Base-by-base conservation (phyloP, 805 yeast genomes). In the Zygosaccharomyces bailii region DNA sequence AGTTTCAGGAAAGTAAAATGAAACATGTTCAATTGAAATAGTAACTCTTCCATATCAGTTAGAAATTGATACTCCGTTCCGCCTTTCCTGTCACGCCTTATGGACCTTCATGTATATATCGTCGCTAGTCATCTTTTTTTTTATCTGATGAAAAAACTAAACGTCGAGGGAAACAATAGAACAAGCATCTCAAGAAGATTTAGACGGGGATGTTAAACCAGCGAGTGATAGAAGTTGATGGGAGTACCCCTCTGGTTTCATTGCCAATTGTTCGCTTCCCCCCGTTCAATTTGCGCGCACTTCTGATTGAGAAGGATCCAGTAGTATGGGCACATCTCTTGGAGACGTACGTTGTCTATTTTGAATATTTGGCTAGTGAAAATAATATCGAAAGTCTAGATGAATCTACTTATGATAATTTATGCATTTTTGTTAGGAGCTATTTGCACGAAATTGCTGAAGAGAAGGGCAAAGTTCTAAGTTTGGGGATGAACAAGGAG, bases 251-350 rank as follows among this genome's bases (percentile, higher is more conserved):
- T 10, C 44, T 48, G 14, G 43, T 60, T n/a, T 42, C 55, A 9
- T 66, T 81, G 3, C 86, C 86, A 2, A 75, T 84, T 6, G 84
- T 85, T 14, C 74, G 76, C 19, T 85, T 79, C 48, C 93, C 93
- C 6, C 89, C 90, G 1, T 84, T 84, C 65, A 76, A 76, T 49
- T 71, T 85, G 20, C 69, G 93, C 27, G 84, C 90, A 0, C 79
- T 87, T n/a, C 67, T 85, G 58, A 81, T 83, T 5, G 93, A 85
- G 57, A 84, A 79, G 49, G 95, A 85, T 58, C 95, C 95, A 0
- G 89, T 85, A 17, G 85, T 85, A 6, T 85, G 91, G 89, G 83
- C 76, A 3, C 88, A 84, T 59, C 64, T 83, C 16, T 63, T 85
- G 13, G 86, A 82, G 52, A 76, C 77, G 2, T 85, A 83, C 61